Conservation (phyloP, 176 grass and related monocot species). For the Tuctoria greenei region DNA sequence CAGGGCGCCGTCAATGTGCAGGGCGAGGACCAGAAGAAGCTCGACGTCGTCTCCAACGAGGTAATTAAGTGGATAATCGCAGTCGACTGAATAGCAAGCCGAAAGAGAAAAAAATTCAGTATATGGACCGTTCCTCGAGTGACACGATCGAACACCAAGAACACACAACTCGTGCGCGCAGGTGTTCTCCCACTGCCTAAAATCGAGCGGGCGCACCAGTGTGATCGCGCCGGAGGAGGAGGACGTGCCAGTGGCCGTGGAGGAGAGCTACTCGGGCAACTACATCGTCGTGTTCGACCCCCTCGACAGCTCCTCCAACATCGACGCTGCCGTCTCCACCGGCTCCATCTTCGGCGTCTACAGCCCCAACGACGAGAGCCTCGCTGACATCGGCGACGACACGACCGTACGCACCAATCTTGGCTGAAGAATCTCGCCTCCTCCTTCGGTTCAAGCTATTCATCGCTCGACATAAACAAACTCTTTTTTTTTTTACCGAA, state of each 20-base stretch:
- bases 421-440: no score
- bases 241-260: constrained; percentile 92
- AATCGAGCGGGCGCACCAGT: constrained; percentile 83
- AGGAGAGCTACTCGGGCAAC: constrained; percentile 96
- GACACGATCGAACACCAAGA: background rate
- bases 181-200: constrained; percentile 97
- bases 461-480: no score
- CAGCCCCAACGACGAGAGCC: constrained; percentile 94
- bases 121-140: background rate
- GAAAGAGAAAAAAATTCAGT: no score
- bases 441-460: no score
- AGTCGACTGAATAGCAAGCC: no score
- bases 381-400: constrained; percentile 47
- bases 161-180: constrained; percentile 24
- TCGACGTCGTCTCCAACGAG: constrained; percentile 97
- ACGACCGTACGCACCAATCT: constrained; percentile 53
- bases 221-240: constrained; percentile 98
- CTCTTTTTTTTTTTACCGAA: no score
- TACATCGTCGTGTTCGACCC: constrained; percentile 98
- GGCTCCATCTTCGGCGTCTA: constrained; percentile 99
- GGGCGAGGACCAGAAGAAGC: constrained; percentile 98
- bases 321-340: constrained; percentile 96
- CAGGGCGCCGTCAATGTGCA: constrained; percentile 95
- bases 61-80: background rate
- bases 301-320: constrained; percentile 96